phyloP scores from a whole-genome alignment of 2,329 filamentous ascomycete genomes.

The Neonectria punicea region DNA sequence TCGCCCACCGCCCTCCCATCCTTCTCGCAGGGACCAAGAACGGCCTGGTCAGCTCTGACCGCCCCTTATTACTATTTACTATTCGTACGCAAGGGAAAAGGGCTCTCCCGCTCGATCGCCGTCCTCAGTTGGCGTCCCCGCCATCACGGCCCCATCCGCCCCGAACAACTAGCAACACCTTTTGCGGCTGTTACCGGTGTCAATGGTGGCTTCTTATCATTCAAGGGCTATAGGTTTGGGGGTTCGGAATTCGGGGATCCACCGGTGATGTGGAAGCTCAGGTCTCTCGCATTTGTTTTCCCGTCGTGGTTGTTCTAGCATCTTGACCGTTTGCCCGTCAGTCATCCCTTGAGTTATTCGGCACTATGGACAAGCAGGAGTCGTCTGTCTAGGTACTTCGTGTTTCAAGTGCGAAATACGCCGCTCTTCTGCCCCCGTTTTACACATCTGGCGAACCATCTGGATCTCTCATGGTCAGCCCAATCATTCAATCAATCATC shows the following conservation, averaged over 20 bases:
- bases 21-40: background rate
- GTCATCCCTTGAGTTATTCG: background rate
- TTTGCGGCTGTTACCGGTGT: conserved; percentile 21
- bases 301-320: background rate
- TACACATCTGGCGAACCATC: background rate
- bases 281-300: background rate
- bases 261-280: conserved; percentile 22
- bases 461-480: background rate
- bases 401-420: background rate
- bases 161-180: conserved; percentile 12
- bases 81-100: conserved; percentile 1
- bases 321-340: no score
- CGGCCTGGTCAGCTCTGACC: conserved; percentile 4
- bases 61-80: background rate
- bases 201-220: background rate
- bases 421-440: background rate
- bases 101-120: conserved; percentile 13
- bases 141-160: conserved; percentile 13
- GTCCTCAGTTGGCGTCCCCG: conserved; percentile 10
- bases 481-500: conserved; percentile 7
- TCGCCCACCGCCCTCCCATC: background rate
- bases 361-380: background rate
- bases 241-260: conserved; percentile 18
- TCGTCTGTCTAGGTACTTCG: background rate
- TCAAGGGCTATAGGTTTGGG: conserved; percentile 17